Base-by-base conservation (phyloP, 2,329 filamentous ascomycete species). In the Talaromyces verruculosus region DNA sequence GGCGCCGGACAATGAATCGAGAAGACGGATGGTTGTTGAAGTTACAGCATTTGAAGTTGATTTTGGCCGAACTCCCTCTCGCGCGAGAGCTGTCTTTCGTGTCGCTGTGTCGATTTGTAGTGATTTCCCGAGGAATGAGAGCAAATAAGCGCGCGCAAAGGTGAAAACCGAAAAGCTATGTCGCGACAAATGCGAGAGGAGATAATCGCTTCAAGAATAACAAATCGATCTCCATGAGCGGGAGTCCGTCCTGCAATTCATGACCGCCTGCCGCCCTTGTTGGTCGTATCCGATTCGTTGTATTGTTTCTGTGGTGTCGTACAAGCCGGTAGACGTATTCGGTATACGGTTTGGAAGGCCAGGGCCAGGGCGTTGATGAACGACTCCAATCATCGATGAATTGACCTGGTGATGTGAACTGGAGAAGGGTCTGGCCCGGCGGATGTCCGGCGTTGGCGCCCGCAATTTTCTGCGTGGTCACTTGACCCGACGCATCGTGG, bases 181-280 rank as follows among this genome's bases (percentile, higher is more conserved):
- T 25, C 61, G 47, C 61, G 61, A 39, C 51, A 1, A 15, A 45
- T 57, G 61, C 51, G 51, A 55, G 39, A 64, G 25, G 39, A 43
- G 7, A 58, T 7, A 60, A 28, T 37, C 30, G 53, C 62, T 58
- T 64, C 62, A 64, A 64, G 30, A 64, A 53, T 25, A 58, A 30
- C 39, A 35, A 30, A 58, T 64, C 30, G 39, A 58, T 64, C 62
- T 47, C 62, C 62, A 58, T 64, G 39, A 33, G 51, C 53, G 51
- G 28, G 10, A 37, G 41, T 28, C 39, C 19, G 62, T 64, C 39
- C 11, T 45, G 37, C 30, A 58, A 45, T 45, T 64, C 62, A 64
- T 64, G 39, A 58, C 51, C 62, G 51, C 25, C 51, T 33, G 51
- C 30, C 51, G 22, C 28, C 33, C 33, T 37, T 11, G 17, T 53